Conservation (phyloP, 257 asterid genomes). For the Forsythia viridissima region DNA sequence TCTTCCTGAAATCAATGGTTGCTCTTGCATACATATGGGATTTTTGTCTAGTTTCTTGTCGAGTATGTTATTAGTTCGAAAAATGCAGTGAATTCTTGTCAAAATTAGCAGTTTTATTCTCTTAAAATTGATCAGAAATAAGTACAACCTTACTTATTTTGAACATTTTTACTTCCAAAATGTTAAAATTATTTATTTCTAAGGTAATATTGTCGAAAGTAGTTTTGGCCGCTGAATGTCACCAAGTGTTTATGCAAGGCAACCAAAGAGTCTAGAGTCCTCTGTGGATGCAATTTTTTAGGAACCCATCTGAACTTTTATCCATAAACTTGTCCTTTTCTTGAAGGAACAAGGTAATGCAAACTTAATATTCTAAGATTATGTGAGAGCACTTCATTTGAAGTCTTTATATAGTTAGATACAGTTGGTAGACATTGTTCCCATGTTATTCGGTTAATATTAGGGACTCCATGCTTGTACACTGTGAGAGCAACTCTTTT, state of each 20-base stretch:
- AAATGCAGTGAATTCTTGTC: background rate
- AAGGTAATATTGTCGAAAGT: background rate
- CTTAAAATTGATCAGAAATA: background rate
- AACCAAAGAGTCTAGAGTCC: background rate
- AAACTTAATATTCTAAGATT: background rate
- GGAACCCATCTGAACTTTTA: slow-evolving; percentile 1
- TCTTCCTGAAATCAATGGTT: background rate
- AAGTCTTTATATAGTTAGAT: background rate
- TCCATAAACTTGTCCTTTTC: background rate
- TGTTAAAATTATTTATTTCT: background rate
- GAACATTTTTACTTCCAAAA: background rate
- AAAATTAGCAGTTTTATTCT: background rate
- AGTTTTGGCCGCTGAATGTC: background rate
- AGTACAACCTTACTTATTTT: background rate
- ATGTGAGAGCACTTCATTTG: background rate
- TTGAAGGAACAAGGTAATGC: background rate
- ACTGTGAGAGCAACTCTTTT: background rate
- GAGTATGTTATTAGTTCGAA: background rate
- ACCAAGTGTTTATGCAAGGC: background rate
- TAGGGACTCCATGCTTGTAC: background rate
- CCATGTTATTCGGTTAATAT: background rate
- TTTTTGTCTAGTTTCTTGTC: background rate
- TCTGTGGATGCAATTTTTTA: background rate
- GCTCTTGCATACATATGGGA: background rate
- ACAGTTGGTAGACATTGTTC: background rate